Percentiles rank a stretch among this genome's conserved stretches.
These are phyloP conservation scores for Suillus subluteus DNA, from an alignment of 768 basidiomycete genomes.

Conservation along the genomic window DNA sequence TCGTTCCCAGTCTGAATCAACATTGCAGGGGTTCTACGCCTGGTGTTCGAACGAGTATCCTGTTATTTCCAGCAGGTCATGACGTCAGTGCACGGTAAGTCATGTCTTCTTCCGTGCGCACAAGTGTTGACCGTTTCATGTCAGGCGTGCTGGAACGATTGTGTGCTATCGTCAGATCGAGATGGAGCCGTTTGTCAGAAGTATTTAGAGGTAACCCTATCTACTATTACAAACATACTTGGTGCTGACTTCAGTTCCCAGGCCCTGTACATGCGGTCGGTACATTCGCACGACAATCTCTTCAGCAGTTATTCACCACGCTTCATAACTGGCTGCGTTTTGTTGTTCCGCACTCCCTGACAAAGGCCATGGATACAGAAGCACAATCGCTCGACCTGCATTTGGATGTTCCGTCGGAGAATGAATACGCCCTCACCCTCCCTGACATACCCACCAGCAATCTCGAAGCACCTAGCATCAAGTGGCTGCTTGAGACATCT, in stretches of 20 bases:
- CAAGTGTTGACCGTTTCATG: background rate
- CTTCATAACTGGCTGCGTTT: background rate
- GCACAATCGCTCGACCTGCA: background rate
- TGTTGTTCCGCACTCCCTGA: background rate
- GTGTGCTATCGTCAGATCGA: background rate
- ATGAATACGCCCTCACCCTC: background rate
- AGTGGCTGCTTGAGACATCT: slow-evolving; percentile 7
- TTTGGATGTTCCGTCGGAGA: background rate
- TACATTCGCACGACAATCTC: background rate
- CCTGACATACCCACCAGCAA: background rate
- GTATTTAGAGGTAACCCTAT: background rate
- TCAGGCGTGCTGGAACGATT: background rate
- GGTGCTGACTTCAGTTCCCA: background rate
- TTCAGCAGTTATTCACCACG: background rate
- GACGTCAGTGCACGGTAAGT: no score
- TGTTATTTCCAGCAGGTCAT: no score
- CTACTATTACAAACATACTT: background rate
- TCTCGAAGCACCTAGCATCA: slow-evolving; percentile 10
- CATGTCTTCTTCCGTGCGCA: no score
- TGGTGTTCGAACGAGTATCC: no score
- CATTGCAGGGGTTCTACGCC: no score
- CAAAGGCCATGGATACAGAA: background rate
- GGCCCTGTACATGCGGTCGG: background rate
- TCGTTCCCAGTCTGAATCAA: no score
- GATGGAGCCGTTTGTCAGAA: background rate